Conservation (phyloP, 805 yeast genomes). For the Ogataea methylovora region DNA sequence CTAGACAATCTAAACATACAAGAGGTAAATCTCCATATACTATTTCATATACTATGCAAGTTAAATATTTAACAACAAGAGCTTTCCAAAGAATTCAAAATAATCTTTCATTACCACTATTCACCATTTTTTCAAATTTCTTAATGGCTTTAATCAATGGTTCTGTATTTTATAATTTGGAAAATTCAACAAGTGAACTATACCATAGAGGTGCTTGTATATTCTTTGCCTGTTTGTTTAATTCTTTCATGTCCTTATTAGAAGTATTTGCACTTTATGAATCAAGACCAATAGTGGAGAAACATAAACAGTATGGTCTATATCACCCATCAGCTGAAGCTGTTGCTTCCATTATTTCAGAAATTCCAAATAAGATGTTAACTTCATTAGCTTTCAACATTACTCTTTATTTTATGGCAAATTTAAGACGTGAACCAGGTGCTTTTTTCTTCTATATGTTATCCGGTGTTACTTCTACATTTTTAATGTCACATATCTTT, state of each 20-base stretch:
- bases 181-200: slow-evolving; percentile 33
- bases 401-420: slow-evolving; percentile 42
- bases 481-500: slow-evolving; percentile 46
- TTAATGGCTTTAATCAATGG: slow-evolving; percentile 45
- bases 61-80: slow-evolving; percentile 36
- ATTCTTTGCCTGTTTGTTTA: slow-evolving; percentile 57
- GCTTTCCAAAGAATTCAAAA: slow-evolving; percentile 42
- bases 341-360: slow-evolving; percentile 42
- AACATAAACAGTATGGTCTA: slow-evolving; percentile 46
- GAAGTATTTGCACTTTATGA: slow-evolving; percentile 48
- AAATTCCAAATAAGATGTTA: slow-evolving; percentile 38
- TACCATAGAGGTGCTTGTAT: slow-evolving; percentile 52
- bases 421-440: slow-evolving; percentile 43
- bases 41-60: slow-evolving; percentile 43
- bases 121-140: slow-evolving; percentile 35
- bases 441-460: slow-evolving; percentile 44
- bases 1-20: slow-evolving; percentile 41
- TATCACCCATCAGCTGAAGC: slow-evolving; percentile 57
- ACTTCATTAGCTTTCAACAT: slow-evolving; percentile 40
- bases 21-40: slow-evolving; percentile 44
- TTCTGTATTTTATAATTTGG: slow-evolving; percentile 47
- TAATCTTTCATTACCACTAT: slow-evolving; percentile 38
- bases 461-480: slow-evolving; percentile 32
- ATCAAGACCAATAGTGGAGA: slow-evolving; percentile 47
- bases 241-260: slow-evolving; percentile 50